phyloP scores from a whole-genome alignment of 2,329 filamentous ascomycete species.

The Sarocladium strictum region DNA sequence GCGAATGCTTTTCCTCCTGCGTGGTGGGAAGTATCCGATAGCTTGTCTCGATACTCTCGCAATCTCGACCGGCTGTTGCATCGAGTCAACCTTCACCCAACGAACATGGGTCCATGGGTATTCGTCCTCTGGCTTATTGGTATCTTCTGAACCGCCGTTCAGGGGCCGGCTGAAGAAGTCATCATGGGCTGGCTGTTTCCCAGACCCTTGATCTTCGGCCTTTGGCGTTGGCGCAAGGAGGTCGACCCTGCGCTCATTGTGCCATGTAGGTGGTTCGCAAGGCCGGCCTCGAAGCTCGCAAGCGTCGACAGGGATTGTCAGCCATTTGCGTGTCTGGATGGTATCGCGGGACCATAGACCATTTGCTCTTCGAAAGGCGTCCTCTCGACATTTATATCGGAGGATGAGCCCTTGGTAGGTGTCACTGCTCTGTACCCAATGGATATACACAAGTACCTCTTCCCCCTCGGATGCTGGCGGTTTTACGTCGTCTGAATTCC shows the following conservation, averaged over 20 bases:
- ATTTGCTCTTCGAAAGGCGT: constrained; percentile 80
- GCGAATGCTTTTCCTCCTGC: constrained; percentile 74
- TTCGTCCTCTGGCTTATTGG: constrained; percentile 42
- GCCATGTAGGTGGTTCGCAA: constrained; percentile 46
- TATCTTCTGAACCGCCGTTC: constrained; percentile 23
- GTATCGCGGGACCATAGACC: constrained; percentile 92
- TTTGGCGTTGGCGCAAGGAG: constrained; percentile 44
- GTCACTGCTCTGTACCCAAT: constrained; percentile 75
- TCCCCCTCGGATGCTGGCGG: constrained; percentile 52
- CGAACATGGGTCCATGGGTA: constrained; percentile 78
- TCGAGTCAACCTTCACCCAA: constrained; percentile 76
- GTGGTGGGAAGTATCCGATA: constrained; percentile 86
- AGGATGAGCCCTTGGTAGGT: constrained; percentile 89
- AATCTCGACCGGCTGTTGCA: constrained; percentile 69
- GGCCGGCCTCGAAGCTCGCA: constrained; percentile 76
- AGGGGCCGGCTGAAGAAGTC: constrained; percentile 35
- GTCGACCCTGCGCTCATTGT: constrained; percentile 37
- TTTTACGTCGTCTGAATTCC: constrained; percentile 60
- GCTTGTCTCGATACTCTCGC: constrained; percentile 73
- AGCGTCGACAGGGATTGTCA: constrained; percentile 83
- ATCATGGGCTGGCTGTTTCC: constrained; percentile 25
- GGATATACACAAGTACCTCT: constrained; percentile 76
- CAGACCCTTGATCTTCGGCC: constrained; percentile 20
- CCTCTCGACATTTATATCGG: constrained; percentile 79
- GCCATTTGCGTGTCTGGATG: constrained; percentile 74